phyloP scores from a whole-genome alignment of 148 eudicot genomes.

The Diospyros lotus region DNA sequence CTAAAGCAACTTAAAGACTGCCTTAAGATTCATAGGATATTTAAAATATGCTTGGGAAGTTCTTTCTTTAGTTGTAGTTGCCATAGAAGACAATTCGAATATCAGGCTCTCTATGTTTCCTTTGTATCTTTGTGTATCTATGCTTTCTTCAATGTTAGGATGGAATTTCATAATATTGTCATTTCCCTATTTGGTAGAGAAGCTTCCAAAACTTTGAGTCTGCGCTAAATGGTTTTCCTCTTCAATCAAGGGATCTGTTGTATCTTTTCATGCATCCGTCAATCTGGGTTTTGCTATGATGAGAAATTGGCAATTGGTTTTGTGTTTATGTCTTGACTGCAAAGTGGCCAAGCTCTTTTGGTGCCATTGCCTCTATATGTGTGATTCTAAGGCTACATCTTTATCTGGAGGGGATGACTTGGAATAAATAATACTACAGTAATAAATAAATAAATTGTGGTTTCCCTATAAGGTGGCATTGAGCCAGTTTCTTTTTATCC shows the following conservation, averaged over 20 bases:
- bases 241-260: not conserved
- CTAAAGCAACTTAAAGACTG: not conserved
- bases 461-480: too few relatives aligned
- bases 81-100: not conserved
- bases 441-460: too few relatives aligned
- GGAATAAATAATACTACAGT: too few relatives aligned
- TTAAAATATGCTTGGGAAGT: not conserved
- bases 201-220: too few relatives aligned
- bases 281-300: not conserved
- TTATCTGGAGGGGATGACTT: too few relatives aligned
- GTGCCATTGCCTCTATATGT: not conserved
- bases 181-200: too few relatives aligned
- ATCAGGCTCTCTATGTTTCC: not conserved
- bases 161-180: too few relatives aligned
- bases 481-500: too few relatives aligned
- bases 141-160: too few relatives aligned
- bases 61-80: not conserved
- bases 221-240: too few relatives aligned
- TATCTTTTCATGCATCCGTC: not conserved
- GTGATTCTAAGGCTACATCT: too few relatives aligned
- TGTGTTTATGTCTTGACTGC: not conserved
- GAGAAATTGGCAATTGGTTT: not conserved
- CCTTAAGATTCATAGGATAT: not conserved
- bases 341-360: not conserved
- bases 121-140: too few relatives aligned